Percentiles rank a stretch among this genome's conserved stretches.
Evolutionary conservation across 768 basidiomycete species (phyloP).

Genomic region (Xerocomellus dryophilus): DNA sequence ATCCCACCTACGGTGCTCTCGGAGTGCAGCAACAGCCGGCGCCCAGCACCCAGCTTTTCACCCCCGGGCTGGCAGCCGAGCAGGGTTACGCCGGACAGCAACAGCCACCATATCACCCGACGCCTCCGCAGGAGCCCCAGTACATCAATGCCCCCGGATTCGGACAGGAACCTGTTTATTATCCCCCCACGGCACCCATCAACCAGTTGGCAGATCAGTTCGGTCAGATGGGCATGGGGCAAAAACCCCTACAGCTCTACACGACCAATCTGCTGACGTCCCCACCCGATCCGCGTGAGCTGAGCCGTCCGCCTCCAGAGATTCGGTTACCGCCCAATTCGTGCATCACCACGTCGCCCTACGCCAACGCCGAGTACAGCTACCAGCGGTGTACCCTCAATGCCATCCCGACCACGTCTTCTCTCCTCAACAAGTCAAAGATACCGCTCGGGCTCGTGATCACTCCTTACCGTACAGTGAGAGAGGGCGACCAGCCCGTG

Average conservation of each 20-base stretch:
- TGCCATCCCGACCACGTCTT: slow-evolving; percentile 87
- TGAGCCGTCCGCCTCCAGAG: slow-evolving; percentile 80
- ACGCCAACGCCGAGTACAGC: slow-evolving; percentile 82
- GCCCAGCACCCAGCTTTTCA: slow-evolving; percentile 62
- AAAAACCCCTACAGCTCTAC: slow-evolving; percentile 72
- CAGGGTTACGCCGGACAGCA: slow-evolving; percentile 68
- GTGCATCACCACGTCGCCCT: slow-evolving; percentile 71
- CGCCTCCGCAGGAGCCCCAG: slow-evolving; percentile 39
- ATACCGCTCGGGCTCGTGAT: slow-evolving; percentile 86
- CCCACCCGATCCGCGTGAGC: slow-evolving; percentile 86
- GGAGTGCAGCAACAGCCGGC: slow-evolving; percentile 40
- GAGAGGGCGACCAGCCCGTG: slow-evolving; percentile 79
- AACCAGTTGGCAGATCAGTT: slow-evolving; percentile 81
- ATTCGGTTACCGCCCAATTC: slow-evolving; percentile 86
- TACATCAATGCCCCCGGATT: slow-evolving; percentile 46
- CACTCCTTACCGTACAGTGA: slow-evolving; percentile 85
- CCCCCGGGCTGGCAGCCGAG: slow-evolving; percentile 74
- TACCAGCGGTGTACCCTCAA: slow-evolving; percentile 93
- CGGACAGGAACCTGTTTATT: slow-evolving; percentile 42
- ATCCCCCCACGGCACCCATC: slow-evolving; percentile 41
- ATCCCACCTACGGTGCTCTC: slow-evolving; percentile 42
- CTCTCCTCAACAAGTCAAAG: slow-evolving; percentile 84
- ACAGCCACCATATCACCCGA: slow-evolving; percentile 49
- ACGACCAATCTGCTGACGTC: slow-evolving; percentile 92
- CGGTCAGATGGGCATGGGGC: slow-evolving; percentile 83